These are phyloP conservation scores for Neofusicoccum kwambonambiense DNA, from an alignment of 2,329 filamentous ascomycete species.

Conservation along the genomic window DNA sequence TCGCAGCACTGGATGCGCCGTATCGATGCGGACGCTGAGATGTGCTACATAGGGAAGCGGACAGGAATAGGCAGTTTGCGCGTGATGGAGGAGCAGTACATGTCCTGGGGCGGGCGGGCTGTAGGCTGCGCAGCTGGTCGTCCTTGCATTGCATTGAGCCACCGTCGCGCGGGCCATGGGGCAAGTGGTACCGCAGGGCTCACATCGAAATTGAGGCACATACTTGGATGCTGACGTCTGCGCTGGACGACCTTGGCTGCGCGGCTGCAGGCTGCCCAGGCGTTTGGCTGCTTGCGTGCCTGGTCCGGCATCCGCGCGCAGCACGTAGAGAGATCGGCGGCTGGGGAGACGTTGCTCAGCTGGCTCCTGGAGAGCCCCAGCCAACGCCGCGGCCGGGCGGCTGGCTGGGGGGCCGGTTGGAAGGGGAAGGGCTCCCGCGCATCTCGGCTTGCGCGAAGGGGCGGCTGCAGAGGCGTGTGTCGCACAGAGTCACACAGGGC, in stretches of 20 bases:
- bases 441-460: slow-evolving; percentile 14
- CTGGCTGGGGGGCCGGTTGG: slow-evolving; percentile 10
- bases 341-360: slow-evolving; percentile 1
- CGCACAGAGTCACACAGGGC: slow-evolving; percentile 5
- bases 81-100: slow-evolving; percentile 7
- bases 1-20: neutral
- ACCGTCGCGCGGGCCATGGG: slow-evolving; percentile 1
- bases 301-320: neutral
- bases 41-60: neutral
- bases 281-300: neutral
- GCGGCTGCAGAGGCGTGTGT: slow-evolving; percentile 1
- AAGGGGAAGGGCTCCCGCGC: slow-evolving; percentile 12
- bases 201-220: slow-evolving; percentile 7
- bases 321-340: neutral
- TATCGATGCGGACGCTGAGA: neutral
- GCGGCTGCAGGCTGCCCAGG: neutral
- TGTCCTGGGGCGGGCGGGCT: neutral
- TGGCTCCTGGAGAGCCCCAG: neutral
- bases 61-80: neutral
- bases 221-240: slow-evolving; percentile 6
- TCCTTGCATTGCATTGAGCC: slow-evolving; percentile 19
- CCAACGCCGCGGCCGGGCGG: neutral
- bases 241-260: neutral
- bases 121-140: slow-evolving; percentile 5
- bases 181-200: slow-evolving; percentile 11